Base-by-base conservation (phyloP, 73 alveolate genomes). In the Breviolum minutum region DNA sequence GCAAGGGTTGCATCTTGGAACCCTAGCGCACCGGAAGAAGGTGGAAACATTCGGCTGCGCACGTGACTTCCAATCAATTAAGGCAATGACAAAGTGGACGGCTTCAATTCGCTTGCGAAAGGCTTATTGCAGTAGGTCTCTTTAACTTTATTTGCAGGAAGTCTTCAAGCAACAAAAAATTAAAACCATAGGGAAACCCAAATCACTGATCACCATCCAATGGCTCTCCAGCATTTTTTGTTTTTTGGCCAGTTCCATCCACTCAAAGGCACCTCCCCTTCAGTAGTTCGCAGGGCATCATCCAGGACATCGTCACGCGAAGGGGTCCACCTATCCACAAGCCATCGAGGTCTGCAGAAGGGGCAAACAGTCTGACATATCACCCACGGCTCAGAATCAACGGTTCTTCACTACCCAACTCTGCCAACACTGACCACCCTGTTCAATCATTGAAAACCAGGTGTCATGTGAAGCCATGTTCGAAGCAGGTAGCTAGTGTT, bases 261-360 rank as follows among this genome's bases (percentile, higher is more conserved):
- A 40, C 54, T 71, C 81, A 0, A 26, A 48, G 60, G 40, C 90
- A 19, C 93, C 80, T 63, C 63, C 70, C 69, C 94, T 79, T 86
- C 94, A 27, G 61, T 60, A 6, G 94, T 62, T 77, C 94, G 94
- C 24, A 86, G 94, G 17, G 79, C 79, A 63, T 86, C 94, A 29
- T 86, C 94, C 80, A 86, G 14, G 64, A 63, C 80, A 63, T 86
- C 94, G 79, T 86, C 94, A 20, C 79, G 94, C 30, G 22, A 63
- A 19, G 60, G 62, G 22, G 62, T 86, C 94, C 94, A 86, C 94
- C 94, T 86, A 30, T 32, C 3, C 81, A 40, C 54, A 40, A 3
- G 54, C 54, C 54, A 40, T 40, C 54, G 54, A 40, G 54, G 54
- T 40, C 54, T 40, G 54, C 54, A 40, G 54, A 40, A 40, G 54